Evolutionary conservation across 345 rosid species (phyloP).

Genomic region (Corymbia maculata): DNA sequence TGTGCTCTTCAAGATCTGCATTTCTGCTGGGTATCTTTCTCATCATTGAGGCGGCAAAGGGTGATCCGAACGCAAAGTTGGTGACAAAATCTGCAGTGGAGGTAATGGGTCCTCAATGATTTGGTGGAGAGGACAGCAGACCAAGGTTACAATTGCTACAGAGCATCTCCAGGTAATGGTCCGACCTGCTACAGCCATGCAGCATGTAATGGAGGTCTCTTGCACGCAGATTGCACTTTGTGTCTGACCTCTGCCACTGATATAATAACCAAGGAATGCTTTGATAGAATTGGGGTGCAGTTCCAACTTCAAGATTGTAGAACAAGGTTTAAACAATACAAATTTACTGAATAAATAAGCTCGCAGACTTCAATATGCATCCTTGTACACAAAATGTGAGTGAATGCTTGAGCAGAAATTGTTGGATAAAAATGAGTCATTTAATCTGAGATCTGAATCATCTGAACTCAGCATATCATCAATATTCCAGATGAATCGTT

Average conservation of each 20-base stretch:
- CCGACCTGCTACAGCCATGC: background rate
- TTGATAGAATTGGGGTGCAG: background rate
- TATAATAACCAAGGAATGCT: background rate
- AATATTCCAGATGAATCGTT: background rate
- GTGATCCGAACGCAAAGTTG: background rate
- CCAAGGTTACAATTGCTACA: background rate
- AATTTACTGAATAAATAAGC: background rate
- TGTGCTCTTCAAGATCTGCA: background rate
- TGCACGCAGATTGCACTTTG: background rate
- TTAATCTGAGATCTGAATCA: background rate
- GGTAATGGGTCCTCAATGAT: background rate
- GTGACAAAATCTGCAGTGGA: background rate
- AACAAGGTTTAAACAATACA: background rate
- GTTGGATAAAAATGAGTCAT: background rate
- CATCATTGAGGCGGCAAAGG: background rate
- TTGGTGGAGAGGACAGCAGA: background rate
- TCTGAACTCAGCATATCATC: background rate
- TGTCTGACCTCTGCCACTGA: background rate
- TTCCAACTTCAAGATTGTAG: background rate
- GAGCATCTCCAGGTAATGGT: background rate
- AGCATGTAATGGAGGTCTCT: background rate
- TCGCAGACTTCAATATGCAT: background rate
- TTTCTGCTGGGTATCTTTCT: background rate
- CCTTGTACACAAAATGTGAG: background rate
- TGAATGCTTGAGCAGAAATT: background rate